phyloP scores from a whole-genome alignment of 257 asterid genomes.

The Avicennia marina region DNA sequence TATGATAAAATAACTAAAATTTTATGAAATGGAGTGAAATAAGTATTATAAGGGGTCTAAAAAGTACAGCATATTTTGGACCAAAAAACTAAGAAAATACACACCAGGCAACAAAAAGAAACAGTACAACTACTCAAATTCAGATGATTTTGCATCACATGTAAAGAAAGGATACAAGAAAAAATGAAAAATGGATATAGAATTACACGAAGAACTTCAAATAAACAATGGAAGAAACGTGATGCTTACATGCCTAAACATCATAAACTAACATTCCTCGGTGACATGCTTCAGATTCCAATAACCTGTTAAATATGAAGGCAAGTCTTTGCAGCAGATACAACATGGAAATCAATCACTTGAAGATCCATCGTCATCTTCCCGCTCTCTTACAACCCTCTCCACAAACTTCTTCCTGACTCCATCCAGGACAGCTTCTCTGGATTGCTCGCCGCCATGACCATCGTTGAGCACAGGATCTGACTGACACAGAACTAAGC shows the following conservation, averaged over 20 bases:
- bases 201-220: no score
- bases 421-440: slow-evolving; percentile 73
- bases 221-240: no score
- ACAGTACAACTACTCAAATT: no score
- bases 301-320: no score
- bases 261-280: no score
- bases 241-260: no score
- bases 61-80: not conserved
- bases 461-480: slow-evolving; percentile 91
- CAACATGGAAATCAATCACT: slow-evolving; percentile 45
- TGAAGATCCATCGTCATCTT: slow-evolving; percentile 75
- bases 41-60: not conserved
- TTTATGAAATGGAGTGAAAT: not conserved
- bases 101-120: not conserved
- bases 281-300: no score
- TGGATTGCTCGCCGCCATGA: slow-evolving; percentile 62
- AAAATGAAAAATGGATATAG: no score
- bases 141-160: no score
- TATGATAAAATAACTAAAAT: no score
- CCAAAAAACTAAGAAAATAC: not conserved
- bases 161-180: no score
- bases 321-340: not conserved
- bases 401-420: slow-evolving; percentile 80
- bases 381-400: slow-evolving; percentile 72
- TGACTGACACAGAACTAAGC: slow-evolving; percentile 72